phyloP scores from a whole-genome alignment of 148 eudicot species.

The Spergularia bocconei region DNA sequence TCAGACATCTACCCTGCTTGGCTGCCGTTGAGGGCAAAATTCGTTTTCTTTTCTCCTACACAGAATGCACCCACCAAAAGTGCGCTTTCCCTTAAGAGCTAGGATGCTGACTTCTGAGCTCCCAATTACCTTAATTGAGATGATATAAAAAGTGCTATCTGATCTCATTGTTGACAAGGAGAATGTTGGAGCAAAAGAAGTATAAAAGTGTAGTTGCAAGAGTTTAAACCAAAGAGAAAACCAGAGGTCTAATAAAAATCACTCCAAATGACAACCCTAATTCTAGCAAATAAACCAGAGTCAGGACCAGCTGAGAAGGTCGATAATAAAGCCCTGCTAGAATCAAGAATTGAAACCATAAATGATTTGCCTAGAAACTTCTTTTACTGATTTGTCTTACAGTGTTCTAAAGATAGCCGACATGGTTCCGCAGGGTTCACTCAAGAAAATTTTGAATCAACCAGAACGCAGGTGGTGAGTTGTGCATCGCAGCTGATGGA shows the following conservation, averaged over 20 bases:
- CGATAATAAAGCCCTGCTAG: not conserved
- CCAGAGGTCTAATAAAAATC: not conserved
- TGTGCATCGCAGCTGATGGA: not conserved
- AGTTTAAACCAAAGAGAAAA: not conserved
- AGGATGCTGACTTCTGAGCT: too few relatives aligned
- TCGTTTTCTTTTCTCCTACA: too few relatives aligned
- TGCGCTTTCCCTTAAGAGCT: too few relatives aligned
- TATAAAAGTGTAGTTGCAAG: not conserved
- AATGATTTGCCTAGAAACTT: not conserved
- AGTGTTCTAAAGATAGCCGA: not conserved
- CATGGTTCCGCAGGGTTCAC: conserved; percentile 2
- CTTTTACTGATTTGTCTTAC: conserved; percentile 2
- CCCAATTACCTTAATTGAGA: too few relatives aligned
- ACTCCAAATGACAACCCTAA: not conserved
- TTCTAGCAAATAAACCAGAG: not conserved
- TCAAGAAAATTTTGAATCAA: not conserved
- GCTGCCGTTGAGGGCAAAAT: too few relatives aligned
- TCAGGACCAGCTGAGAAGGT: not conserved
- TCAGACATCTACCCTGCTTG: too few relatives aligned
- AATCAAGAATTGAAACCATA: not conserved
- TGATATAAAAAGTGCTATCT: too few relatives aligned
- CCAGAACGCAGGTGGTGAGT: not conserved
- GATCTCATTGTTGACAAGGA: too few relatives aligned
- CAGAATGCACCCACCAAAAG: too few relatives aligned
- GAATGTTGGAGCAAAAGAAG: not conserved